Percentiles rank a stretch among this genome's conserved stretches.
phyloP scores from a whole-genome alignment of 768 basidiomycete genomes.

The Gymnopilus junonius region DNA sequence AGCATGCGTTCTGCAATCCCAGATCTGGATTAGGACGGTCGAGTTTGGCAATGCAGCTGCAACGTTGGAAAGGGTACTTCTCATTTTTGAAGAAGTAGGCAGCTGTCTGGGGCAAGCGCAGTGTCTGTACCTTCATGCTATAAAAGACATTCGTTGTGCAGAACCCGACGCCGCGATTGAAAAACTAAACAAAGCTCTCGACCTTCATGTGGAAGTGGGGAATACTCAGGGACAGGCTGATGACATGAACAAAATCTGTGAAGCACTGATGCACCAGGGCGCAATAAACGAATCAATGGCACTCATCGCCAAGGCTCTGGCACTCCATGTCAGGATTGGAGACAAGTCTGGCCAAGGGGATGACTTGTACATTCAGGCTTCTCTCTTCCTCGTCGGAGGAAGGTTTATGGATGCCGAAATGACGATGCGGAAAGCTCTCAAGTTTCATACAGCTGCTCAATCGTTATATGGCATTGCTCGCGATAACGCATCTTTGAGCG shows the following conservation, averaged over 20 bases:
- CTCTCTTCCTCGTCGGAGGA: constrained; percentile 24
- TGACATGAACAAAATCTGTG: constrained; percentile 5
- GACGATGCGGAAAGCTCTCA: constrained; percentile 22
- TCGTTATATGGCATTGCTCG: constrained; percentile 17
- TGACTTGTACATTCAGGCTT: constrained; percentile 29
- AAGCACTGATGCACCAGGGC: neutral
- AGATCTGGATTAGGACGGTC: neutral
- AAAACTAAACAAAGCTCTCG: constrained; percentile 10
- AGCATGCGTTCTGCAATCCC: neutral
- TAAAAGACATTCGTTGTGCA: constrained; percentile 10
- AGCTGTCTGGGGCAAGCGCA: constrained; percentile 22
- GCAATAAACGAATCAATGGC: constrained; percentile 17
- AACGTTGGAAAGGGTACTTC: constrained; percentile 2
- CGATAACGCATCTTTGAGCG: constrained; percentile 25
- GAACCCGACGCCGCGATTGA: constrained; percentile 14
- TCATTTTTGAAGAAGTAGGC: constrained; percentile 6
- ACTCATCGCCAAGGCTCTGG: constrained; percentile 12
- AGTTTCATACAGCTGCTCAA: constrained; percentile 17
- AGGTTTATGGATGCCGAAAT: constrained; percentile 24
- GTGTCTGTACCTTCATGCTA: constrained; percentile 21
- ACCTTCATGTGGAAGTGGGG: constrained; percentile 12
- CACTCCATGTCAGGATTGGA: constrained; percentile 18
- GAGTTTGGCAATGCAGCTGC: neutral
- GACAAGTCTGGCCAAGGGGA: constrained; percentile 27
- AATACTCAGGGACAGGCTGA: constrained; percentile 19